Percentiles rank a stretch among this genome's conserved stretches.
These are phyloP conservation scores for Cutaneotrichosporon mucoides DNA, from an alignment of 1,284 basidiomycete species.

Conservation along the genomic window DNA sequence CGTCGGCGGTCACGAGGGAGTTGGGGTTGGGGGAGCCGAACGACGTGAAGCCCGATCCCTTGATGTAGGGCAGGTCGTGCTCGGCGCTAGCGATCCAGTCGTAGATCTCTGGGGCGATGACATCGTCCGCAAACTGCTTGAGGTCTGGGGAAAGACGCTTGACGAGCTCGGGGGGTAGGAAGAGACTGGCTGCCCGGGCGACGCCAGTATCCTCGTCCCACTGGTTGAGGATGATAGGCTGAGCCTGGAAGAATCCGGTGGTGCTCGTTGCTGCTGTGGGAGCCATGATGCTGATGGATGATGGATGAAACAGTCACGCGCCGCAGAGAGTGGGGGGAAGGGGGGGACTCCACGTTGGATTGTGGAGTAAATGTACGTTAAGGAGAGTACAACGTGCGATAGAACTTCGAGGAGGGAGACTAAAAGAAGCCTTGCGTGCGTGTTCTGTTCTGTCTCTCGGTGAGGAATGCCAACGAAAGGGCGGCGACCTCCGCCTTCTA, in stretches of 20 bases:
- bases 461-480: too few relatives aligned
- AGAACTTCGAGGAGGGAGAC: too few relatives aligned
- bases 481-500: too few relatives aligned
- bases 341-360: too few relatives aligned
- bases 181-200: constrained; percentile 1
- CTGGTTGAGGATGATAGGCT: constrained; percentile 10
- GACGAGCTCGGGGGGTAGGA: background rate
- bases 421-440: too few relatives aligned
- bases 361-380: too few relatives aligned
- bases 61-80: constrained; percentile 10
- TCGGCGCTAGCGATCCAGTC: constrained; percentile 12
- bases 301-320: too few relatives aligned
- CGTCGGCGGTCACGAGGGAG: constrained; percentile 14
- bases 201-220: constrained; percentile 11
- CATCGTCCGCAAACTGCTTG: background rate
- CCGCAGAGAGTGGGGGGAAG: too few relatives aligned
- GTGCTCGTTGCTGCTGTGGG: constrained; percentile 8
- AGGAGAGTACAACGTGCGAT: too few relatives aligned
- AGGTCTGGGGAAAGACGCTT: background rate
- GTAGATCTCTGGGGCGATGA: background rate
- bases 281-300: background rate
- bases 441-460: too few relatives aligned
- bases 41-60: constrained; percentile 9
- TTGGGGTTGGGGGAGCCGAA: constrained; percentile 9
- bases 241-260: constrained; percentile 14